Percentiles rank a stretch among this genome's conserved stretches.
Conservation (phyloP, 257 asterid genomes). For the Przewalskia tangutica region DNA sequence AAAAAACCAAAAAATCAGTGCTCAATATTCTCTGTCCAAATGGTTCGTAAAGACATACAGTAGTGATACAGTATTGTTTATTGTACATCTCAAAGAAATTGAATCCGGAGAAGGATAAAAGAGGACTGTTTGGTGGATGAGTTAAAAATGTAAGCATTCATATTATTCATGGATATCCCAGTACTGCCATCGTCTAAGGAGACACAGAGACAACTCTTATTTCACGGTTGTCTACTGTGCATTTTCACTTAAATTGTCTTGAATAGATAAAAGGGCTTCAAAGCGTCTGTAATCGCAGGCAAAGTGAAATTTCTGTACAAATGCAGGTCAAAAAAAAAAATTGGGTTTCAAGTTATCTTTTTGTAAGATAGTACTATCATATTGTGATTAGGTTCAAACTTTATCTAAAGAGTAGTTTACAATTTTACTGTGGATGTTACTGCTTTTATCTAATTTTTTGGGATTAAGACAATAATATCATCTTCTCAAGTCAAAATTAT, state of each 20-base stretch:
- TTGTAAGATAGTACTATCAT: not conserved
- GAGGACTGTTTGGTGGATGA: constrained; percentile 1
- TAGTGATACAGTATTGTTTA: not conserved
- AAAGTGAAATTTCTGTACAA: too few species aligned
- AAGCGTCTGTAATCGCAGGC: too few species aligned
- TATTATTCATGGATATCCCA: not conserved
- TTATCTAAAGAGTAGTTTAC: not conserved
- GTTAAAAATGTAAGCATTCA: constrained; percentile 1
- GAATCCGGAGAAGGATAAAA: not conserved
- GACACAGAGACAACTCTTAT: constrained; percentile 15
- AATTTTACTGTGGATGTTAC: not conserved
- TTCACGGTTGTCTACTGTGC: constrained; percentile 10
- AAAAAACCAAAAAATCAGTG: too few species aligned
- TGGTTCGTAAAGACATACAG: too few species aligned
- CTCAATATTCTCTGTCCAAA: too few species aligned
- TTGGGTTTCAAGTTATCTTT: too few species aligned
- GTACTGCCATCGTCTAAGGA: constrained; percentile 12
- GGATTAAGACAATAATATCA: not conserved
- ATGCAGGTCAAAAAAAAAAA: too few species aligned
- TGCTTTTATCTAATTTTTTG: not conserved
- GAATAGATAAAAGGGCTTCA: not conserved
- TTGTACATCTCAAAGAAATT: not conserved
- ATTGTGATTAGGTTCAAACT: not conserved
- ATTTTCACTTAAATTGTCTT: constrained; percentile 1
- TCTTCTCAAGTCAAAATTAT: not conserved